These are phyloP conservation scores for Phytophthora fragariaefolia DNA, from an alignment of 352 stramenopile genomes.

Conservation along the genomic window DNA sequence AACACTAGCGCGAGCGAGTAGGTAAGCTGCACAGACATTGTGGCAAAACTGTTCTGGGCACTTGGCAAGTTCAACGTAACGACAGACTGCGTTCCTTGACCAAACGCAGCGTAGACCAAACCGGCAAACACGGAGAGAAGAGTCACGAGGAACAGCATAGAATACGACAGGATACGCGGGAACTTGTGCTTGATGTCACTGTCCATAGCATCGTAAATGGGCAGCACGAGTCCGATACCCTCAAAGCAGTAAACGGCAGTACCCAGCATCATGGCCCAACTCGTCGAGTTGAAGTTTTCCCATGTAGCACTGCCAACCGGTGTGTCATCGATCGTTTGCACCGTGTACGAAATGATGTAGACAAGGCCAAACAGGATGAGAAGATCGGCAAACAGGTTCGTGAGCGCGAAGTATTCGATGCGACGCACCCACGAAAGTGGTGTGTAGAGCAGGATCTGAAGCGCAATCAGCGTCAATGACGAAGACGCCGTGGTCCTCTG, in stretches of 20 bases:
- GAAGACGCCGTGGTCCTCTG: conserved; percentile 52
- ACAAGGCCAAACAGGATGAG: conserved; percentile 64
- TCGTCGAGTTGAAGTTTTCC: conserved; percentile 72
- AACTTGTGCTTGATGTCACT: conserved; percentile 68
- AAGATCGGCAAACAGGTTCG: conserved; percentile 68
- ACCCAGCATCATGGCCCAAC: conserved; percentile 66
- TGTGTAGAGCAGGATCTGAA: conserved; percentile 75
- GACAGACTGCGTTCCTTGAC: conserved; percentile 58
- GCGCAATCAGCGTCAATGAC: conserved; percentile 61
- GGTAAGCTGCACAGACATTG: conserved; percentile 69
- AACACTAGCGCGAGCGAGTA: conserved; percentile 74
- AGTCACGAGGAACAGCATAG: conserved; percentile 58
- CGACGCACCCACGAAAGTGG: conserved; percentile 72
- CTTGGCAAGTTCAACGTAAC: conserved; percentile 68
- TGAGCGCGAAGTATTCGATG: conserved; percentile 81
- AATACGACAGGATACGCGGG: conserved; percentile 52
- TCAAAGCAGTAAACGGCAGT: conserved; percentile 78
- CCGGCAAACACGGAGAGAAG: conserved; percentile 65
- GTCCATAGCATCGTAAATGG: conserved; percentile 74
- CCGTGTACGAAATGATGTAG: conserved; percentile 66
- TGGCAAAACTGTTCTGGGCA: conserved; percentile 54
- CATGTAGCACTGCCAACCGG: conserved; percentile 43
- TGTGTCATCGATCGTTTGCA: conserved; percentile 47
- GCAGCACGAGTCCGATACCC: conserved; percentile 74
- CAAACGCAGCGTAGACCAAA: conserved; percentile 63